A percentile compares a stretch with the other conserved stretches of the same genome.
phyloP scores from a whole-genome alignment of 495 filamentous ascomycete species.

The Aspergillus baeticus region DNA sequence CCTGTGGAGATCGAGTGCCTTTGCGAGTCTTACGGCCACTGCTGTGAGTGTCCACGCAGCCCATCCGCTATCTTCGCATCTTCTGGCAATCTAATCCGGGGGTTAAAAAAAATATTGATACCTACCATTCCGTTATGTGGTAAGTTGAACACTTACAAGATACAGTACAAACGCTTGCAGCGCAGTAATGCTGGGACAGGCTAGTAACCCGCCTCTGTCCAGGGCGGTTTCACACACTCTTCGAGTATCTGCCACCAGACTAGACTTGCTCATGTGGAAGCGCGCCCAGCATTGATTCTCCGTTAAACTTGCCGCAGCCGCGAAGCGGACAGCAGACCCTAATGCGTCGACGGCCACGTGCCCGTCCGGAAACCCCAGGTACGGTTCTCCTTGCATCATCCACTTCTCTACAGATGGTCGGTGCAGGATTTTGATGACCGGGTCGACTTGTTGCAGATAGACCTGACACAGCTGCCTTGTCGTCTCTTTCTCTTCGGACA shows the following conservation, averaged over 20 bases:
- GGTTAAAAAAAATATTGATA: too few relatives aligned
- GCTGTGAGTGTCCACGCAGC: too few relatives aligned
- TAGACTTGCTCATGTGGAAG: constrained; percentile 40
- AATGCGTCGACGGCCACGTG: constrained; percentile 41
- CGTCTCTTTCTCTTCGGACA: not conserved
- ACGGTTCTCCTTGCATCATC: constrained; percentile 28
- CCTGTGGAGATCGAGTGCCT: too few relatives aligned
- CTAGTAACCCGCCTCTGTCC: constrained; percentile 50
- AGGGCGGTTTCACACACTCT: constrained; percentile 49
- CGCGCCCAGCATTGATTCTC: constrained; percentile 37
- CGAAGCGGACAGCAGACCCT: constrained; percentile 52
- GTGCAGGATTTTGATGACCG: constrained; percentile 27
- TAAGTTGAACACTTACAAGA: too few relatives aligned
- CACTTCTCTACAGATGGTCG: constrained; percentile 32
- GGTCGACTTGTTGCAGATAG: constrained; percentile 9
- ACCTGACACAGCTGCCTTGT: constrained; percentile 26
- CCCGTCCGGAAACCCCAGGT: constrained; percentile 32
- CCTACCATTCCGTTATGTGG: too few relatives aligned
- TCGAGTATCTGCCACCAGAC: constrained; percentile 44
- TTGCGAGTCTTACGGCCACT: too few relatives aligned
- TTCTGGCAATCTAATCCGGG: too few relatives aligned
- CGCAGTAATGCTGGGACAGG: constrained; percentile 53
- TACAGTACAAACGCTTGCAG: constrained; percentile 59
- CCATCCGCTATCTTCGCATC: too few relatives aligned
- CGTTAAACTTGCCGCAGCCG: constrained; percentile 44